Base-by-base conservation (phyloP, 1,284 basidiomycete genomes). In the Cerioporus squamosus region DNA sequence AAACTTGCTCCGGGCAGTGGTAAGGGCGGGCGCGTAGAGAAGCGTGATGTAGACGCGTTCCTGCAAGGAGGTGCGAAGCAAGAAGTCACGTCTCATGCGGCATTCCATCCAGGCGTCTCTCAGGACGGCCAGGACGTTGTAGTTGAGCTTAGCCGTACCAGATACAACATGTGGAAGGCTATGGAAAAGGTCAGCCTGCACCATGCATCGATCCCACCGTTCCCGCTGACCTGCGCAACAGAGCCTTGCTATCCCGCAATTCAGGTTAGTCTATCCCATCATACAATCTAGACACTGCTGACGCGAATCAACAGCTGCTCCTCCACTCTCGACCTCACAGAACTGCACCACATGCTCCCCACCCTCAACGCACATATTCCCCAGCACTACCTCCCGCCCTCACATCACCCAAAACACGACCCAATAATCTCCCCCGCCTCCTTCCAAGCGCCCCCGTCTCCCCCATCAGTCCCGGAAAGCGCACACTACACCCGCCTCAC, bases 111-210 rank as follows among this genome's bases (percentile, higher is more conserved):
- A 15, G 38, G 57, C 44, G 44, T 62, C 1, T 53, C 59, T 8
- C 72, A 67, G 15, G 70, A 79, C 38, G 62, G 22, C 23, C 47
- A 59, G 39, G 84, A 88, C 45, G 75, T 81, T 12, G 77, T 87
- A 1, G 83, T 94, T 3, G 90, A 92, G 57, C 79, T 94, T 52
- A 90, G 89, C 17, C 79, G 92, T 64, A 94, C 91, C 9, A 79
- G 93, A 57, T 86, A 88, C 70, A 87, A 86, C 39, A 95, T 95
- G 93, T 95, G 86, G 85, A 91, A 91, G 66, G 91, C 90, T 1
- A 94, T 95, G 91, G 83, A 81, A 20, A 90, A 88, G 81, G 90
- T 86, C 52, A 10, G 72, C 66, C 38, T 38, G 10, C 59, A 31
- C 7, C 42, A 29, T 29, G 10, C 33, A 23, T 20, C 2, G 23